These are phyloP conservation scores for Aspergillus ustus DNA, from an alignment of 2,329 filamentous ascomycete species.

Conservation along the genomic window DNA sequence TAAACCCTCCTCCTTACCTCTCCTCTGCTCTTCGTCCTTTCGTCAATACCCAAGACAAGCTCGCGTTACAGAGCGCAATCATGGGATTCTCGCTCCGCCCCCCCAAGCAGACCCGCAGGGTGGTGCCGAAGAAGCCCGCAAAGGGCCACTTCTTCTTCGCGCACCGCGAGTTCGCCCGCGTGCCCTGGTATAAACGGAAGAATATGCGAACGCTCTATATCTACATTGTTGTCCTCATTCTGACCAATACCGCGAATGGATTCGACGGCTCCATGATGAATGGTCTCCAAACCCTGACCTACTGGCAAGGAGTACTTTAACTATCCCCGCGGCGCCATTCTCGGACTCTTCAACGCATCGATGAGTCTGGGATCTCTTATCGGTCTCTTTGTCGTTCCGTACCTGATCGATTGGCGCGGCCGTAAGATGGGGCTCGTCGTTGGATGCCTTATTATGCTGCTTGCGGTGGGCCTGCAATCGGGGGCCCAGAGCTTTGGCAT, in stretches of 20 bases:
- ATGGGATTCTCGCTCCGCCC: background rate
- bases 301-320: constrained; percentile 51
- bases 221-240: constrained; percentile 32
- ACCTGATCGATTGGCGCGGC: constrained; percentile 32
- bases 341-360: constrained; percentile 37
- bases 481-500: constrained; percentile 37
- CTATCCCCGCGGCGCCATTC: constrained; percentile 44
- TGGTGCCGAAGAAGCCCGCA: background rate
- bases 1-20: too few species aligned
- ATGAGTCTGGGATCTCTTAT: constrained; percentile 51
- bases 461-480: constrained; percentile 44
- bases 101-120: background rate
- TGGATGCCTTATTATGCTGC: constrained; percentile 28
- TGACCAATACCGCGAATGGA: constrained; percentile 33
- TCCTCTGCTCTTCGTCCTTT: too few species aligned
- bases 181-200: constrained; percentile 34
- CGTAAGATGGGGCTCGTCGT: background rate
- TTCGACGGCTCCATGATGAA: constrained; percentile 50
- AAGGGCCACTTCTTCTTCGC: constrained; percentile 1
- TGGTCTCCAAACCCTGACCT: constrained; percentile 48
- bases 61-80: too few species aligned
- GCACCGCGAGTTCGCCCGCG: background rate
- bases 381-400: constrained; percentile 36
- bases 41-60: too few species aligned
- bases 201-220: constrained; percentile 38